phyloP scores from a whole-genome alignment of 345 rosid genomes.

The Heritiera fomes region DNA sequence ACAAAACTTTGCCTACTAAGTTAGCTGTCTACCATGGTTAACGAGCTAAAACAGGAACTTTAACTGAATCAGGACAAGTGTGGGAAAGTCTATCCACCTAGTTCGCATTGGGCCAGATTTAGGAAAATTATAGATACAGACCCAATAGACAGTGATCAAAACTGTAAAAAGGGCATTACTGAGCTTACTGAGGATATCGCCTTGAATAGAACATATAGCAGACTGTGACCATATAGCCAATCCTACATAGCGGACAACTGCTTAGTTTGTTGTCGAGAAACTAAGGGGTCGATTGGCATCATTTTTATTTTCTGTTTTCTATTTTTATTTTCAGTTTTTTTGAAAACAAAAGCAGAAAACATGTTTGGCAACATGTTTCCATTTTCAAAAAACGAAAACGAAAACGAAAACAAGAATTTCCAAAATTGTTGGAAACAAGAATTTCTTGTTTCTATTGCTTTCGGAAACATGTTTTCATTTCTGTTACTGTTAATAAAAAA shows the following conservation, averaged over 20 bases:
- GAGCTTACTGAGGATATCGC: background rate
- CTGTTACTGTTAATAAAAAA: too few species aligned
- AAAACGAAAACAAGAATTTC: too few species aligned
- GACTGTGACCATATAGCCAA: too few species aligned
- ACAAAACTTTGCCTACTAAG: background rate
- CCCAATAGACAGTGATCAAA: background rate
- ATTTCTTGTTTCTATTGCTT: too few species aligned
- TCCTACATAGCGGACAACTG: background rate
- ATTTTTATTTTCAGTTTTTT: too few species aligned
- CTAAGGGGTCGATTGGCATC: too few species aligned
- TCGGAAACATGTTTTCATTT: too few species aligned
- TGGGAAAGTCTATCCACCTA: background rate
- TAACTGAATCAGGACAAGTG: background rate
- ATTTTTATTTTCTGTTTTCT: too few species aligned
- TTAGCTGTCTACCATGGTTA: background rate
- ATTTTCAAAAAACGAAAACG: too few species aligned
- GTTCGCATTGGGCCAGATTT: background rate
- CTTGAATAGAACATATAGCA: background rate
- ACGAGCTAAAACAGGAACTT: background rate
- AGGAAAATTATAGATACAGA: background rate
- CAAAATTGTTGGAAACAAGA: too few species aligned
- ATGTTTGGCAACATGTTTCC: too few species aligned
- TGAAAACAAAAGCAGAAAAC: too few species aligned
- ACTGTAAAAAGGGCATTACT: background rate
- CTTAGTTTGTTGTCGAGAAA: background rate